Conservation (phyloP, 1,284 basidiomycete genomes). For the Pterula multifida region DNA sequence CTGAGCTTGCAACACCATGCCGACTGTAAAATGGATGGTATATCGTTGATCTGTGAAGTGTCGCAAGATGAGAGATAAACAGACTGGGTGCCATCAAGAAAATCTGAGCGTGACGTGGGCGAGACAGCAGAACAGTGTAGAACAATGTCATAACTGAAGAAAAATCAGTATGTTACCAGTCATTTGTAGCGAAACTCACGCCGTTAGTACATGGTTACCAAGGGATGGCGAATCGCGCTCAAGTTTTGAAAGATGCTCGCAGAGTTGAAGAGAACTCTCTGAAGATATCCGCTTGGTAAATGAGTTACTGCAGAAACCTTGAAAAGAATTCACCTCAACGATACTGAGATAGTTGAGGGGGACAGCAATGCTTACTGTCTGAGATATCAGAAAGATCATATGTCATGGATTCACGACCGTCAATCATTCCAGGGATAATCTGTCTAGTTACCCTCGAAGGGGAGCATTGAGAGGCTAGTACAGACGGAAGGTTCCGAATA, state of each 20-base stretch:
- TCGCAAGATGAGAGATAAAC: slow-evolving; percentile 25
- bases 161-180: slow-evolving; percentile 3
- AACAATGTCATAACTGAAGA: slow-evolving; percentile 40
- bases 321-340: no score
- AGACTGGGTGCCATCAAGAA: slow-evolving; percentile 33
- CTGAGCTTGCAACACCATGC: neutral
- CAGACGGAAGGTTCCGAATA: neutral
- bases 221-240: neutral
- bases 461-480: no score
- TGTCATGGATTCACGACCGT: no score
- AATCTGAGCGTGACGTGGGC: slow-evolving; percentile 34
- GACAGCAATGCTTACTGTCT: no score
- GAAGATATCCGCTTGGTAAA: no score
- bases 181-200: slow-evolving; percentile 21
- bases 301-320: no score
- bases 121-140: slow-evolving; percentile 41
- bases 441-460: no score
- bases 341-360: no score
- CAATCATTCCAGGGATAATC: no score
- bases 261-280: no score
- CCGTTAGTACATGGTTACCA: slow-evolving; percentile 38
- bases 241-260: neutral
- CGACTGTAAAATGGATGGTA: neutral
- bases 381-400: no score
- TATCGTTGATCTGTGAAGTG: neutral